Conservation (phyloP, 2,329 filamentous ascomycete species). For the Paracoccidioides brasiliensis region DNA sequence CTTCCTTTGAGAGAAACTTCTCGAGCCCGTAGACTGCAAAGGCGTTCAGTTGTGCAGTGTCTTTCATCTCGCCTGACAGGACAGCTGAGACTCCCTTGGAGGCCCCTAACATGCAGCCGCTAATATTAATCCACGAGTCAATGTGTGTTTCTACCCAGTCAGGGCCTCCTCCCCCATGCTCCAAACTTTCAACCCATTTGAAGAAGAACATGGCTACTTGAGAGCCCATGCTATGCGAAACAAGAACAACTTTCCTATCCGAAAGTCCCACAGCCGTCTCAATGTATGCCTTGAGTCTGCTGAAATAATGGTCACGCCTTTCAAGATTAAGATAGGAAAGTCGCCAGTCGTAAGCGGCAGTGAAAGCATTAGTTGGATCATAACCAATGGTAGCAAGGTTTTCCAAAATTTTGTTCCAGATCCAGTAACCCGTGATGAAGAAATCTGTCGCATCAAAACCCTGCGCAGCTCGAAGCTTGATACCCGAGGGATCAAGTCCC, state of each 20-base stretch:
- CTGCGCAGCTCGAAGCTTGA: constrained; percentile 86
- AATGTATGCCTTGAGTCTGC: constrained; percentile 76
- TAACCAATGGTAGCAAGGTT: constrained; percentile 94
- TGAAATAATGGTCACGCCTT: constrained; percentile 84
- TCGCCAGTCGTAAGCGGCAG: constrained; percentile 77
- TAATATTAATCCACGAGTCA: constrained; percentile 96
- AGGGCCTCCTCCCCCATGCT: constrained; percentile 64
- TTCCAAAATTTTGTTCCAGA: constrained; percentile 97
- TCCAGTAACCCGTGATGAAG: constrained; percentile 74
- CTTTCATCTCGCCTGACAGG: constrained; percentile 93
- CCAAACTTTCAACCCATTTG: constrained; percentile 67
- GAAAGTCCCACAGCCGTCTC: constrained; percentile 65
- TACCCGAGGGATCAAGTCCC: constrained; percentile 74
- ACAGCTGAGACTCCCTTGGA: constrained; percentile 83
- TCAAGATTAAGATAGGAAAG: constrained; percentile 84
- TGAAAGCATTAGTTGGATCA: constrained; percentile 64
- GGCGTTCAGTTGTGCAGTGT: constrained; percentile 89
- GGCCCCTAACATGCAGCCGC: constrained; percentile 92
- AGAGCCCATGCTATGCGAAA: constrained; percentile 95
- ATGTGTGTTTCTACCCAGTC: constrained; percentile 84
- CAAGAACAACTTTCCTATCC: constrained; percentile 66
- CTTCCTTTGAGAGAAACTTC: constrained; percentile 81
- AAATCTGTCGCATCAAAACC: constrained; percentile 98
- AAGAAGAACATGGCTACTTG: constrained; percentile 79
- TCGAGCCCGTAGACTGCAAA: constrained; percentile 96